Percentiles rank a stretch among this genome's conserved stretches.
Evolutionary conservation across 805 yeast species (phyloP).

Genomic region (Starmerella gropengiesseri): DNA sequence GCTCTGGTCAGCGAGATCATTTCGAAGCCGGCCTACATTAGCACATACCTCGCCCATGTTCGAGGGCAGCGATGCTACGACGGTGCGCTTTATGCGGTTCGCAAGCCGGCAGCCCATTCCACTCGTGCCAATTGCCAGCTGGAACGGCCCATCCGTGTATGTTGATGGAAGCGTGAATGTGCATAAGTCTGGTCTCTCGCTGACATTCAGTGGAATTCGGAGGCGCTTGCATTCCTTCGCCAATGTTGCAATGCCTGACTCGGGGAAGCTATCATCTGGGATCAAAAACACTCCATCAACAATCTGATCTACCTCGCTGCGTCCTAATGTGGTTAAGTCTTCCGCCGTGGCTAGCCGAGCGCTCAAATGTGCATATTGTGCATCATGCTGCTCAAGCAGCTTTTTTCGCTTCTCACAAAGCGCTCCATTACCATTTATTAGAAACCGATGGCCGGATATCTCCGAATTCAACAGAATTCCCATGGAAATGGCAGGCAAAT

Average conservation of each 20-base stretch:
- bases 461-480: conserved; percentile 20
- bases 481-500: conserved; percentile 10
- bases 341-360: conserved; percentile 17
- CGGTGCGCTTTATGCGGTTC: conserved; percentile 64
- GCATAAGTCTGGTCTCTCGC: conserved; percentile 60
- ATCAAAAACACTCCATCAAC: conserved; percentile 71
- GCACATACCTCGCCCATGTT: conserved; percentile 59
- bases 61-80: conserved; percentile 46
- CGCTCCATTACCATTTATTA: conserved; percentile 19
- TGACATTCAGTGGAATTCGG: conserved; percentile 74
- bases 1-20: conserved; percentile 35
- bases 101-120: conserved; percentile 89
- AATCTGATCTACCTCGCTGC: conserved; percentile 47
- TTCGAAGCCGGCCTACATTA: conserved; percentile 58
- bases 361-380: conserved; percentile 4
- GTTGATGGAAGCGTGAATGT: conserved; percentile 71
- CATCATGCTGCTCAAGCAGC: conserved; percentile 20
- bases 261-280: conserved; percentile 15
- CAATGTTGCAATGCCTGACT: conserved; percentile 28
- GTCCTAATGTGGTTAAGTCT: conserved; percentile 49
- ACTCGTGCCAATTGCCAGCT: conserved; percentile 70
- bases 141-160: conserved; percentile 54
- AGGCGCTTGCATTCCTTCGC: conserved; percentile 43
- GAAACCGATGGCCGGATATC: conserved; percentile 17
- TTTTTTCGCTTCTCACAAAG: conserved; percentile 13